phyloP scores from a whole-genome alignment of 768 basidiomycete species.

The Galerina marginata region DNA sequence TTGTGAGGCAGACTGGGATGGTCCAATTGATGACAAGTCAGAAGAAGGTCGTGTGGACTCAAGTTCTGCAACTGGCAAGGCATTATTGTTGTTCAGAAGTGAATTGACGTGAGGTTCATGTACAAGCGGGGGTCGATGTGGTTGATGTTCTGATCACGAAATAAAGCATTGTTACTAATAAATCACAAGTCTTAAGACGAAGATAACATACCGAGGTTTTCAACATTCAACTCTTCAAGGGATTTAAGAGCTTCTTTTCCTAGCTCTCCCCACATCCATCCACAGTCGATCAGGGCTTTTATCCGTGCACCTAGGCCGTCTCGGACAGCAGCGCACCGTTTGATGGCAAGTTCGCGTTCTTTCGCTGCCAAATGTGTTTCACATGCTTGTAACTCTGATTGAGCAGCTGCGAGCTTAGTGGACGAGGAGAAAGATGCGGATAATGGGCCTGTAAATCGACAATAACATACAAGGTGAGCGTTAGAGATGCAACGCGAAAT shows the following conservation, averaged over 20 bases:
- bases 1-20: constrained; percentile 82
- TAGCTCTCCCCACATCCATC: constrained; percentile 68
- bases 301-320: constrained; percentile 69
- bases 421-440: constrained; percentile 35
- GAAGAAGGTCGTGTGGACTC: constrained; percentile 42
- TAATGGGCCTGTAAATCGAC: constrained; percentile 21
- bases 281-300: constrained; percentile 71
- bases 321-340: constrained; percentile 59
- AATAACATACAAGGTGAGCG: neutral
- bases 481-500: neutral
- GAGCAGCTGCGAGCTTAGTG: constrained; percentile 68
- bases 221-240: constrained; percentile 42
- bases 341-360: constrained; percentile 63
- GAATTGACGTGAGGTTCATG: neutral
- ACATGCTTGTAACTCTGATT: constrained; percentile 82
- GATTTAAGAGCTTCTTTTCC: constrained; percentile 63
- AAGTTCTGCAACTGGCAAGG: neutral
- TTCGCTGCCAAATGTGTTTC: constrained; percentile 74
- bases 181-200: neutral
- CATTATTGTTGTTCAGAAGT: neutral
- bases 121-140: constrained; percentile 1
- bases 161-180: constrained; percentile 13
- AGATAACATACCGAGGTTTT: constrained; percentile 8
- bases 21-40: constrained; percentile 69
- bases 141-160: constrained; percentile 7